Evolutionary conservation across 345 rosid species (phyloP).

Genomic region (Eucalyptus marginata): DNA sequence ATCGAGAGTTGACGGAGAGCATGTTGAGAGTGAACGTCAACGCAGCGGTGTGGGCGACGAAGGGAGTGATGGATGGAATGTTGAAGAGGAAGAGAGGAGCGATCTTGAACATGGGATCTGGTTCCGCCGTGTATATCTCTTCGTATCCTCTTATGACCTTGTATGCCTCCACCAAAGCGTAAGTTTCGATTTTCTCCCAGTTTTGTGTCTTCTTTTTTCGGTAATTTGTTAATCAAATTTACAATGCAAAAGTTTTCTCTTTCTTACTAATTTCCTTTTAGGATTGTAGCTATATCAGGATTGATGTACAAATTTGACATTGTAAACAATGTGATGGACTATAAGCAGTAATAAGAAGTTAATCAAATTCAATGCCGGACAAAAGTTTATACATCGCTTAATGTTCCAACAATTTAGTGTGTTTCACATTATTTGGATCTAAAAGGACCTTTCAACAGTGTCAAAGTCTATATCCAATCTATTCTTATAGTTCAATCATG

Average conservation of each 20-base stretch:
- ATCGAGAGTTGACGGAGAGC: conserved; percentile 12
- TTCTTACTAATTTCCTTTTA: not conserved
- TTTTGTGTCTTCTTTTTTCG: no score
- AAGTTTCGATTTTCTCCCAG: not conserved
- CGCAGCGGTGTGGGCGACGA: conserved; percentile 23
- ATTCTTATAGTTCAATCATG: no score
- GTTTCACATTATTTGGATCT: no score
- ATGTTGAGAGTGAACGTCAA: conserved; percentile 26
- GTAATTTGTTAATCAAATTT: no score
- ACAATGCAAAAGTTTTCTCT: no score
- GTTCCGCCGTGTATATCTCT: not conserved
- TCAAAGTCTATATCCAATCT: no score
- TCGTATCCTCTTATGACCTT: conserved; percentile 11
- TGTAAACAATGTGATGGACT: no score
- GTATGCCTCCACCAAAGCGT: conserved; percentile 40
- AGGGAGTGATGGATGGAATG: conserved; percentile 26
- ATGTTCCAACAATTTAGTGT: no score
- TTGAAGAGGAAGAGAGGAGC: conserved; percentile 40
- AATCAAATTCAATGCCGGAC: no score
- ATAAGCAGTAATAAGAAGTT: no score
- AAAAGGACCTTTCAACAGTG: no score
- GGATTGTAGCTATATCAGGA: not conserved
- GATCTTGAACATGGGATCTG: conserved; percentile 37
- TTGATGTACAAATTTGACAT: not conserved
- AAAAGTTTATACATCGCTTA: no score